These are phyloP conservation scores for Ceriops tagal DNA, from an alignment of 345 rosid species.

Conservation along the genomic window DNA sequence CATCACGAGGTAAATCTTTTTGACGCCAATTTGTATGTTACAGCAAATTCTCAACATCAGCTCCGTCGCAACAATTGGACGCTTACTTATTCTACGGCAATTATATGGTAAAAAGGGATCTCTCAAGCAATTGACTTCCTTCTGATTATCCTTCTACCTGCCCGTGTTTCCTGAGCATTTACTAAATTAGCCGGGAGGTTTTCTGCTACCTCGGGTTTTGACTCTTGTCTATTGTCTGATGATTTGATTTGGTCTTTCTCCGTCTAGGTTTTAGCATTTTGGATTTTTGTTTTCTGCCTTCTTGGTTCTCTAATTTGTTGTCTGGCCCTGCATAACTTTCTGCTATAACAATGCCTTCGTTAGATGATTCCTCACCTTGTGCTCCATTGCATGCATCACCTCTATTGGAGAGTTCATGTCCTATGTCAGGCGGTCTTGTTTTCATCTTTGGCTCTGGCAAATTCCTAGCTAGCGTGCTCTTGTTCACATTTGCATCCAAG, in stretches of 20 bases:
- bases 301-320: not conserved
- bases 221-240: not conserved
- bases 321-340: not conserved
- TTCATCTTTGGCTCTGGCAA: slow-evolving; percentile 13
- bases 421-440: not conserved
- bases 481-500: not conserved
- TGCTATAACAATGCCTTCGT: not conserved
- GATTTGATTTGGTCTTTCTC: slow-evolving; percentile 2
- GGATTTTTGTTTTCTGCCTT: not conserved
- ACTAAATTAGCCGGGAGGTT: slow-evolving; percentile 1
- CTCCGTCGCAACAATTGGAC: slow-evolving; percentile 2
- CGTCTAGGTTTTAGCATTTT: slow-evolving; percentile 9
- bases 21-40: not conserved
- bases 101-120: not conserved
- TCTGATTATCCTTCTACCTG: slow-evolving; percentile 5
- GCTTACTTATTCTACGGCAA: slow-evolving; percentile 6
- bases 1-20: not conserved
- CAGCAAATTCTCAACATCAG: not conserved
- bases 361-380: slow-evolving; percentile 13
- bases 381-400: not conserved
- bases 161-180: slow-evolving; percentile 9
- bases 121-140: slow-evolving; percentile 16
- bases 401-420: not conserved
- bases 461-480: slow-evolving; percentile 20
- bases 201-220: slow-evolving; percentile 7